A percentile compares a stretch with the other conserved stretches of the same genome.
phyloP scores from a whole-genome alignment of 225 moss, liverwort and hornwort genomes.

The Ulota crispa region DNA sequence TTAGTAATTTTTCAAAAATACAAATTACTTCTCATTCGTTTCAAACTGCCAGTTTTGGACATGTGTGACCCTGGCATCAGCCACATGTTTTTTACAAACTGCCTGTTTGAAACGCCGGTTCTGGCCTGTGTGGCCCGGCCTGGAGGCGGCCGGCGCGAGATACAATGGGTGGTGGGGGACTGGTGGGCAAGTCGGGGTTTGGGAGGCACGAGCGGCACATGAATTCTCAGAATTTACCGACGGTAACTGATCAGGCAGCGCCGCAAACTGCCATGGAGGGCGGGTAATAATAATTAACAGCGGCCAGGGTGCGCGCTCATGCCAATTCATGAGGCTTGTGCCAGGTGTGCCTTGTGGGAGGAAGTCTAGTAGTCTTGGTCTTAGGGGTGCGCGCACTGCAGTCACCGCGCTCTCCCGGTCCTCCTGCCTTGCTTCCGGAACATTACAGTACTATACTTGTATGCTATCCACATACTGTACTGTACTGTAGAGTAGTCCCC shows the following conservation, averaged over 20 bases:
- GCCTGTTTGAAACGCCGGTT: too few species aligned
- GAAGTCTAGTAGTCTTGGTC: too few species aligned
- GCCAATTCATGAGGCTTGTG: not conserved
- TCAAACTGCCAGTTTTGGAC: too few species aligned
- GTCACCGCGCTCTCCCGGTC: not conserved
- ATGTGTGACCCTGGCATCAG: too few species aligned
- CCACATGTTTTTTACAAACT: too few species aligned
- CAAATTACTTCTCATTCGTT: too few species aligned
- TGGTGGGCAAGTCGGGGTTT: not conserved
- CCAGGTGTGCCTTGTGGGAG: not conserved
- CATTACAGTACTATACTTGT: too few species aligned
- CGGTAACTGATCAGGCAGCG: not conserved
- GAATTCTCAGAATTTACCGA: not conserved
- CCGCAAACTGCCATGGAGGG: slow-evolving; percentile 12
- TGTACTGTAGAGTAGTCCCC: too few species aligned
- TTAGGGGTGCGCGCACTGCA: not conserved
- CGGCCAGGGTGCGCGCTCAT: not conserved
- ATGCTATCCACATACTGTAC: too few species aligned
- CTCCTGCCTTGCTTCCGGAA: not conserved
- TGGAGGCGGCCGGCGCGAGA: not conserved
- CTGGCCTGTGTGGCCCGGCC: too few species aligned
- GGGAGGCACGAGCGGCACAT: not conserved
- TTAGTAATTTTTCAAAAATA: too few species aligned
- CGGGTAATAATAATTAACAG: not conserved
- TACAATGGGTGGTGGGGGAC: not conserved